Evolutionary conservation across 345 rosid species (phyloP).

Genomic region (Rhizophora mangle): DNA sequence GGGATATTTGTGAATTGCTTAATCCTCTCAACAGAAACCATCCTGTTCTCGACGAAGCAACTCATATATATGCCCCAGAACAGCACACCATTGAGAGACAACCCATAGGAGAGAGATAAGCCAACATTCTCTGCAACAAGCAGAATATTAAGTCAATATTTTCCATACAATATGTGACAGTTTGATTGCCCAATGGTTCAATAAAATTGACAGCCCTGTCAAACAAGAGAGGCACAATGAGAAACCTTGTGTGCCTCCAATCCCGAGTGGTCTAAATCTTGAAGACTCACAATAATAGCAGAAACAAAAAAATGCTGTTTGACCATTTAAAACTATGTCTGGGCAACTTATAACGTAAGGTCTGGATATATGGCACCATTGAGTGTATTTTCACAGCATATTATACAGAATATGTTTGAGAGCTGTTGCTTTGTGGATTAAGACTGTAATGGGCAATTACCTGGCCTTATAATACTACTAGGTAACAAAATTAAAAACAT

Average conservation of each 20-base stretch:
- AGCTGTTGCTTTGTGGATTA: neutral
- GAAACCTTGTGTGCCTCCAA: no score
- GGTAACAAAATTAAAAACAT: conserved; percentile 79
- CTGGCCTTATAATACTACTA: conserved; percentile 74
- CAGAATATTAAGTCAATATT: conserved; percentile 9
- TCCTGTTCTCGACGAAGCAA: conserved; percentile 84
- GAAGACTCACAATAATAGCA: no score
- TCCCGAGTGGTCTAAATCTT: no score
- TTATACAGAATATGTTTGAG: neutral
- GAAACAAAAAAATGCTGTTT: neutral
- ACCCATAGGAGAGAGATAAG: conserved; percentile 80
- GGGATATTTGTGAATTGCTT: conserved; percentile 80
- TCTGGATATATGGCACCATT: no score
- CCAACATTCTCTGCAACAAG: conserved; percentile 71
- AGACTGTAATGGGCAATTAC: conserved; percentile 30
- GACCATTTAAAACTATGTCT: neutral
- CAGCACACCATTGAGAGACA: conserved; percentile 77
- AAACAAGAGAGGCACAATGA: no score
- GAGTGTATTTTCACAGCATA: neutral
- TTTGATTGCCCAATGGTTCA: no score
- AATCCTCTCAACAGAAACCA: conserved; percentile 93
- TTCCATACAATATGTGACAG: neutral
- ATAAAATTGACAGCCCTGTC: no score
- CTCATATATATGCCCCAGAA: conserved; percentile 77
- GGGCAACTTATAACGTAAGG: no score